phyloP scores from a whole-genome alignment of 73 alveolate species.

The Uronychia setigera region DNA sequence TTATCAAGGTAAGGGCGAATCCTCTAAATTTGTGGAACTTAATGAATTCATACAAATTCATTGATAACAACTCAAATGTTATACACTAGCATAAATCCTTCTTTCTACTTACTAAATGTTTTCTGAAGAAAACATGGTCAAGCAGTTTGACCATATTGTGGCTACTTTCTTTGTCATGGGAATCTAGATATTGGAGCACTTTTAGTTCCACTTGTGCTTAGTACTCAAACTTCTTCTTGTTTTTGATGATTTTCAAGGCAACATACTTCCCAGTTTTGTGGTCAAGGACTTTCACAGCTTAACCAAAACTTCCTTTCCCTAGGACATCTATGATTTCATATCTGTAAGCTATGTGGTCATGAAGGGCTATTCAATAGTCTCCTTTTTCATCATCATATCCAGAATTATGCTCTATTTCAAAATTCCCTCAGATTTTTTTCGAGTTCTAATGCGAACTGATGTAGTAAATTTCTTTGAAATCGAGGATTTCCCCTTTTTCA shows the following conservation, averaged over 20 bases:
- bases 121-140: constrained; percentile 57
- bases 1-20: constrained; percentile 61
- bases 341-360: constrained; percentile 57
- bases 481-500: constrained; percentile 68
- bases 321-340: constrained; percentile 51
- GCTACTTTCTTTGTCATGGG: constrained; percentile 60
- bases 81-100: no score
- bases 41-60: constrained; percentile 39
- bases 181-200: constrained; percentile 53
- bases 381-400: constrained; percentile 72
- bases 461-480: constrained; percentile 2
- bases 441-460: no score
- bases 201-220: constrained; percentile 63
- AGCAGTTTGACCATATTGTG: constrained; percentile 52
- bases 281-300: constrained; percentile 78
- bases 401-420: constrained; percentile 28
- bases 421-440: constrained; percentile 33
- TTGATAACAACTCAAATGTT: constrained; percentile 52
- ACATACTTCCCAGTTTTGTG: constrained; percentile 79
- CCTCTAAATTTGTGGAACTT: constrained; percentile 65
- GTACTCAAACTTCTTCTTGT: constrained; percentile 41
- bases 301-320: constrained; percentile 69
- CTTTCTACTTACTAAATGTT: no score
- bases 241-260: constrained; percentile 80
- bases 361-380: constrained; percentile 48